These are phyloP conservation scores for Beauveria sp. DNA, from an alignment of 2,329 filamentous ascomycete species.

Conservation along the genomic window DNA sequence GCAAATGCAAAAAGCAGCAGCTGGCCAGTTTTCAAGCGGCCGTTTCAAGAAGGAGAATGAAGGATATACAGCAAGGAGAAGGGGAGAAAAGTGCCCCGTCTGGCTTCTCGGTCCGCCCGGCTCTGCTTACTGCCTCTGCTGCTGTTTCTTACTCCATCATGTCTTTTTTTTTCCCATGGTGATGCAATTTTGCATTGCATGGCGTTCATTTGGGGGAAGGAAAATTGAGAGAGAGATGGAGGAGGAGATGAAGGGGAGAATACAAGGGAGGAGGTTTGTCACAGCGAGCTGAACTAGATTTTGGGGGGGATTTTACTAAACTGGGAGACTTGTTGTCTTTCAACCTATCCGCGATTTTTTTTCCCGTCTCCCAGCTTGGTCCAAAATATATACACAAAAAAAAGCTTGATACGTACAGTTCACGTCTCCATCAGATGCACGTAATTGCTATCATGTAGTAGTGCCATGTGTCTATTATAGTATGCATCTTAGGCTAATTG, in stretches of 20 bases:
- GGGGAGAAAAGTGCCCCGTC: no score
- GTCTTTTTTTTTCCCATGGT: not conserved
- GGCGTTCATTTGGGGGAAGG: slow-evolving; percentile 20
- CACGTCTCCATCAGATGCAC: not conserved
- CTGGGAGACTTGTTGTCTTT: not conserved
- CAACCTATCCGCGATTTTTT: not conserved
- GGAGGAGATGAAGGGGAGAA: no score
- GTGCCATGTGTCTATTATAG: not conserved
- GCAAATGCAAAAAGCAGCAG: not conserved
- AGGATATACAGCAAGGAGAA: no score
- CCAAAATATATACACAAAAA: slow-evolving; percentile 2
- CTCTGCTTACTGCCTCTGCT: not conserved
- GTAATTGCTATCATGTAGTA: not conserved
- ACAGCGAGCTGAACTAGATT: not conserved
- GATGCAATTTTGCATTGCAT: slow-evolving; percentile 17
- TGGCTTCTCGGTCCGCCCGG: not conserved
- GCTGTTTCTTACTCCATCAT: slow-evolving; percentile 3
- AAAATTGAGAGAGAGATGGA: slow-evolving; percentile 16
- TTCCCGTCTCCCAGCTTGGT: not conserved
- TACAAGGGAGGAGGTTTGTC: not conserved
- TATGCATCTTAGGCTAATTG: not conserved
- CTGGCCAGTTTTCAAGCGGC: no score
- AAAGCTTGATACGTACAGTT: slow-evolving; percentile 8
- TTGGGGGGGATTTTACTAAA: slow-evolving; percentile 9
- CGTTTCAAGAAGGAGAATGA: no score